Conservation (phyloP, 2,329 filamentous ascomycete genomes). For the Colletotrichum noveboracense region DNA sequence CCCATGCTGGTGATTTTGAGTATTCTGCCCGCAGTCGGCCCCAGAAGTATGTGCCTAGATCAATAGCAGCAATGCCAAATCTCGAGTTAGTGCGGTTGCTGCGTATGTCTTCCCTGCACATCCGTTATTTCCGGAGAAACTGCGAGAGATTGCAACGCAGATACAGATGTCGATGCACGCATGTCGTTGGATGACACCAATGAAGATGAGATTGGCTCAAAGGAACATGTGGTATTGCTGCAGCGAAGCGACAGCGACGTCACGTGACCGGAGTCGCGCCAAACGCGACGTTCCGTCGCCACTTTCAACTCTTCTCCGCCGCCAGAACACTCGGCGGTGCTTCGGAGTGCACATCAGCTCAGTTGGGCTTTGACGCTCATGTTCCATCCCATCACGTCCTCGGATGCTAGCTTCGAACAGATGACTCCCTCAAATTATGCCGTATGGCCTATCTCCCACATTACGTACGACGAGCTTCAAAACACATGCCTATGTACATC, state of each 20-base stretch:
- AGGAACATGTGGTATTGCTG: background rate
- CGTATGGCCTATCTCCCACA: background rate
- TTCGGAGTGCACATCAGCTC: background rate
- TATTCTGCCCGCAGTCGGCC: background rate
- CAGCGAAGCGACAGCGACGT: background rate
- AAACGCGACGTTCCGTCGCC: background rate
- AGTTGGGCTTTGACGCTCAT: background rate
- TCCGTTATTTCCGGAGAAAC: background rate
- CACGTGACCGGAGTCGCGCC: background rate
- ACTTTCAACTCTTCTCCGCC: background rate
- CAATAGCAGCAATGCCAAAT: background rate
- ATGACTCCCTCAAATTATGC: background rate
- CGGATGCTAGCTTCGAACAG: background rate
- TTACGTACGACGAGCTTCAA: background rate
- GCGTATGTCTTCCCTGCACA: background rate
- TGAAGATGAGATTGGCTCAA: background rate
- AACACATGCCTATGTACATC: background rate
- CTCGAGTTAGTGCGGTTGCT: background rate
- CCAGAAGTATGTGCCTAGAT: background rate
- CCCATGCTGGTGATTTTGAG: background rate
- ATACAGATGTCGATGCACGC: background rate
- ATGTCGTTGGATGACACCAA: background rate
- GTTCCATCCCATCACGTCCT: background rate
- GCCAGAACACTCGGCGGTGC: background rate
- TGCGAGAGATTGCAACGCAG: background rate